Base-by-base conservation (phyloP, 352 stramenopile genomes). In the Phytophthora citrophthora region DNA sequence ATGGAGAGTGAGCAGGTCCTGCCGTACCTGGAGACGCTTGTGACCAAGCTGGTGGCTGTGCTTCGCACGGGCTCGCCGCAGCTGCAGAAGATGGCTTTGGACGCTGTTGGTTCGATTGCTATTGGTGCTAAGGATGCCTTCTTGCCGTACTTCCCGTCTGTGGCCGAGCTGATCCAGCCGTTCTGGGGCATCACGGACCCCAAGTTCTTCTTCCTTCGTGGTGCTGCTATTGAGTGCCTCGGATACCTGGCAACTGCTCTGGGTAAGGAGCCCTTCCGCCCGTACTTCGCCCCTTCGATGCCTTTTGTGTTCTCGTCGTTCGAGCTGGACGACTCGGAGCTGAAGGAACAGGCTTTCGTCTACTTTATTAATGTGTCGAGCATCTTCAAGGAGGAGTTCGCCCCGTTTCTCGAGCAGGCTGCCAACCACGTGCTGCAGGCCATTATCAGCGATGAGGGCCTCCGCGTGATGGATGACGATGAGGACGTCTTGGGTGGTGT, bases 291-390 rank as follows among this genome's bases (percentile, higher is more conserved):
- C 38, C 71, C 79, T 5, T 98, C 96, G 29, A 98, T 99, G 95
- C 83, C 96, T 61, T 98, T 96, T 50, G 95, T 97, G 15, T 94
- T 97, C 60, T 88, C 97, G 52, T 96, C 93, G 39, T 90, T 99
- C 38, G 84, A 87, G 31, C 81, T 98, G 16, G 89, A 98, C 43
- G 95, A 96, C 62, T 98, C 93, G 18, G 96, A 99, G 75, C 87
- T 99, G 39, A 98, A 98, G 73, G 97, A 99, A 70, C 98, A 99
- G 77, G 92, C 93, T 29, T 99, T 98, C 74, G 96, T 97, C 18
- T 98, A 98, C 64, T 99, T 99, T 74, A 98, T 98, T 44, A 99
- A 99, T 72, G 77, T 98, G 46, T 93, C 95, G 55, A 99, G 98
- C 69, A 96, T 98, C 27, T 99, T 98, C 90, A 98, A 98, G 74